phyloP scores from a whole-genome alignment of 2,329 filamentous ascomycete species.

The Trichoderma afroharzianum region DNA sequence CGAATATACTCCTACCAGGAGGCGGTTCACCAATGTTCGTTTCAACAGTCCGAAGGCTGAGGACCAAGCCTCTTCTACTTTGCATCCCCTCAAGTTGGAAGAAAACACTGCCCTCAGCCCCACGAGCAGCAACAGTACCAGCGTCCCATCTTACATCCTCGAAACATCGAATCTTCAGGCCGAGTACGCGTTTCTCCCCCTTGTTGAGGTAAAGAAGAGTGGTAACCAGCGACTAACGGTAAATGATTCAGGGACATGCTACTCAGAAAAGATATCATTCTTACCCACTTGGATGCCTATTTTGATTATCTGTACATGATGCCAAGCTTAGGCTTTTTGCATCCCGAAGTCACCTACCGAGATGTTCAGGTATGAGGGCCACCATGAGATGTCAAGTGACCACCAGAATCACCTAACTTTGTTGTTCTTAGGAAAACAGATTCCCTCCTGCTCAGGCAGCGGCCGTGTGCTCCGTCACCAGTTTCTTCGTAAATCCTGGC shows the following conservation, averaged over 20 bases:
- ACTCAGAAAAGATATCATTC: slow-evolving; percentile 33
- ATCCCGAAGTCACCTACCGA: slow-evolving; percentile 33
- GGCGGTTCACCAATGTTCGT: slow-evolving; percentile 36
- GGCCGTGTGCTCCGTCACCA: slow-evolving; percentile 38
- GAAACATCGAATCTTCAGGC: slow-evolving; percentile 26
- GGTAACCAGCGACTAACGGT: neutral
- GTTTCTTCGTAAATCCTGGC: slow-evolving; percentile 35
- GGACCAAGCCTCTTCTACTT: slow-evolving; percentile 6
- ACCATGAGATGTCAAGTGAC: neutral
- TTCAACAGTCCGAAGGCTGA: slow-evolving; percentile 21
- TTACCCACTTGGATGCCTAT: slow-evolving; percentile 38
- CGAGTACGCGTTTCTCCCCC: slow-evolving; percentile 27
- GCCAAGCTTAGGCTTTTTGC: slow-evolving; percentile 39
- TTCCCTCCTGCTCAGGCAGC: slow-evolving; percentile 35
- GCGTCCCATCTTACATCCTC: slow-evolving; percentile 22
- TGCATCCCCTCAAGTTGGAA: slow-evolving; percentile 14
- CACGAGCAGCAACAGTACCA: slow-evolving; percentile 18
- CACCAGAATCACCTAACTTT: neutral
- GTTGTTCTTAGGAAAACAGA: slow-evolving; percentile 27
- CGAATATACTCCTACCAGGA: slow-evolving; percentile 39
- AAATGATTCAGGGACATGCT: slow-evolving; percentile 30
- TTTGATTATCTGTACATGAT: slow-evolving; percentile 38
- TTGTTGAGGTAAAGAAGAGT: no score
- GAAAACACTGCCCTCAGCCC: slow-evolving; percentile 22
- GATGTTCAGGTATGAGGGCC: slow-evolving; percentile 31